Conservation (phyloP, 2,329 filamentous ascomycete genomes). For the Blastomyces parvus region DNA sequence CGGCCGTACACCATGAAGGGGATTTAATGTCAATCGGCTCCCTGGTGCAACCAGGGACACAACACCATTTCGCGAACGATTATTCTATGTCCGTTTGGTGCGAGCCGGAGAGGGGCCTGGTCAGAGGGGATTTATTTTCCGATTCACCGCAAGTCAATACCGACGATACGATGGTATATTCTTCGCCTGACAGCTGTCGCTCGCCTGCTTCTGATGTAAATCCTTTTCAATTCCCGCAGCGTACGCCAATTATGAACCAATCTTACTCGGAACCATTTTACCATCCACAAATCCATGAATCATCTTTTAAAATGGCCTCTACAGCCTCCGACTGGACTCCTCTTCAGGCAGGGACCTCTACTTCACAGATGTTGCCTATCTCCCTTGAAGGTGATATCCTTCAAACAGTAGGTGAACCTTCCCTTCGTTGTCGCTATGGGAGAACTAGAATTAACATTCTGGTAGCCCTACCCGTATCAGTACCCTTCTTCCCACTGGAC, state of each 20-base stretch:
- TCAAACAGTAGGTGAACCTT: conserved; percentile 29
- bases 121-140: conserved; percentile 23
- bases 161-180: conserved; percentile 36
- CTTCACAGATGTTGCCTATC: conserved; percentile 28
- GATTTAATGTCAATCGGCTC: conserved; percentile 7
- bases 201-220: conserved; percentile 33
- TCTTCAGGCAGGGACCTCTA: conserved; percentile 22
- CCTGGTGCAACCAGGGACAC: neutral
- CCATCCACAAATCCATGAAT: conserved; percentile 26
- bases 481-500: conserved; percentile 34
- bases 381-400: conserved; percentile 29
- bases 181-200: conserved; percentile 36
- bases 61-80: conserved; percentile 6
- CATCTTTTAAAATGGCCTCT: conserved; percentile 27
- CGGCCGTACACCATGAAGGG: neutral
- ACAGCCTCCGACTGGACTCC: conserved; percentile 28
- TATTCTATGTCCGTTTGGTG: conserved; percentile 27
- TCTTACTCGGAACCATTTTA: conserved; percentile 27
- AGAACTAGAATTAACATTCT: conserved; percentile 13
- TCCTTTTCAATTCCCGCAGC: conserved; percentile 25
- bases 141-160: conserved; percentile 29
- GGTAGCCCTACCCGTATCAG: conserved; percentile 31
- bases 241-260: conserved; percentile 25
- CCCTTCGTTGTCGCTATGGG: conserved; percentile 36
- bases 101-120: conserved; percentile 27